phyloP scores from a whole-genome alignment of 139 green algal species.

The Raphidocelis subcapitata region DNA sequence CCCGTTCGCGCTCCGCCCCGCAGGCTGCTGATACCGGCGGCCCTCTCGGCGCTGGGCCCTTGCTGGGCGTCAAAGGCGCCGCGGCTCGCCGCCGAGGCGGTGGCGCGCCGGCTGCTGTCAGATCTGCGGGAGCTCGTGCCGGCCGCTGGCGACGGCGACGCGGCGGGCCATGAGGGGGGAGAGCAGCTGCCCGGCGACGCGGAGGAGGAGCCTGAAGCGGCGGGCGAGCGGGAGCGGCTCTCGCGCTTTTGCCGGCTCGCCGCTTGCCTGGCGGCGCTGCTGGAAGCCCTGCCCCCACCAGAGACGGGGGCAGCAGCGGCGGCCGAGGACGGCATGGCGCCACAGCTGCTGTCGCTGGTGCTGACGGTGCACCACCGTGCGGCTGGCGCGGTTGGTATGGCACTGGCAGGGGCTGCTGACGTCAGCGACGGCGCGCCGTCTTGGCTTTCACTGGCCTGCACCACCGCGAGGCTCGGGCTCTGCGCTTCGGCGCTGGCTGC shows the following conservation, averaged over 20 bases:
- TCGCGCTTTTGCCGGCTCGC: no score
- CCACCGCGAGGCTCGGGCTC: no score
- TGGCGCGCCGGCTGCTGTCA: constrained; percentile 15
- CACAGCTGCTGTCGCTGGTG: background rate
- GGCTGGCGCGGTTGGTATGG: background rate
- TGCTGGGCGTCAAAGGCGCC: constrained; percentile 1
- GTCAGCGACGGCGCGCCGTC: background rate
- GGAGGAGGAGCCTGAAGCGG: no score
- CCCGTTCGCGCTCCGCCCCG: background rate
- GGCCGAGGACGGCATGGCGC: background rate
- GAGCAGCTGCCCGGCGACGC: background rate
- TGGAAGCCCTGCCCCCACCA: no score
- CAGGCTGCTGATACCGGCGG: constrained; percentile 18
- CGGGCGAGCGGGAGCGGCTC: no score
- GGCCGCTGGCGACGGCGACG: background rate
- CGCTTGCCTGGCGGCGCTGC: no score
- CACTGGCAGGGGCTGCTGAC: background rate
- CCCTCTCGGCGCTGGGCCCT: background rate
- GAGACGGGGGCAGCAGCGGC: no score
- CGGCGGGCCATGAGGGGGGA: no score
- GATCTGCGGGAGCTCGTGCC: constrained; percentile 14
- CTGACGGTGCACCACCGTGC: background rate
- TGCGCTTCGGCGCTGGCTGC: no score
- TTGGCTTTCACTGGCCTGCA: no score
- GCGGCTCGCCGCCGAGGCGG: background rate